Base-by-base conservation (phyloP, 306 rosid genomes). In the Sindora glabra region DNA sequence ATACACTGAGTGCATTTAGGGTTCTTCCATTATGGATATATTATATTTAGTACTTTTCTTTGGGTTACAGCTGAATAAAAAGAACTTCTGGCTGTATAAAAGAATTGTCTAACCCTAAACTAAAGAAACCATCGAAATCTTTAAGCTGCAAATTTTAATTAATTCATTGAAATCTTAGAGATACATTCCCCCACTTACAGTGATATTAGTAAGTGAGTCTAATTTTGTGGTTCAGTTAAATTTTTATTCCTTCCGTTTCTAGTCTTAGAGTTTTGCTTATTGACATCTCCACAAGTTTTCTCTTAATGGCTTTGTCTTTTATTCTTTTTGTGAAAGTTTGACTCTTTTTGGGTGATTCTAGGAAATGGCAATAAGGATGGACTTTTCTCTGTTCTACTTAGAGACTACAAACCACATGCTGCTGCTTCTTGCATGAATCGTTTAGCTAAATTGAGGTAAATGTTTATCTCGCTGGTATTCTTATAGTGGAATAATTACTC, bases 351-450 rank as follows among this genome's bases (percentile, higher is more conserved):
- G 59, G 5, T 52, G 72, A 37, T 44, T 59, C 30, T 70, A 91
- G 98, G 98, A 58, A 91, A 85, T 65, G 95, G 98, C 56, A 91
- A 91, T 71, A 91, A 91, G 80, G 96, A 87, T 70, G 98, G 96
- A 24, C 95, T 91, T 65, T 91, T 79, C 74, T 91, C 95, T 44
- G 77, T 91, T 60, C 84, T 91, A 73, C 80, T 91, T n/a, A 77
- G 98, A 83, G 98, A 91, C 72, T 87, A 91, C 67, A 76, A 81
- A 77, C 68, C 92, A 46, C 89, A 87, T 59, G 92, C 98, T 56
- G 98, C 98, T 75, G 96, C 96, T 68, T 34, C 87, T 59, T 83
- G 96, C 74, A 91, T 91, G 98, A 91, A 91, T 77, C 98, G 96
- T 36, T 69, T 91, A 12, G 98, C 98, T 50, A 91, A 91, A 70